Percentiles rank a stretch among this genome's conserved stretches.
These are phyloP conservation scores for Exutisphaerella laricina DNA, from an alignment of 2,329 filamentous ascomycete species.

Conservation along the genomic window DNA sequence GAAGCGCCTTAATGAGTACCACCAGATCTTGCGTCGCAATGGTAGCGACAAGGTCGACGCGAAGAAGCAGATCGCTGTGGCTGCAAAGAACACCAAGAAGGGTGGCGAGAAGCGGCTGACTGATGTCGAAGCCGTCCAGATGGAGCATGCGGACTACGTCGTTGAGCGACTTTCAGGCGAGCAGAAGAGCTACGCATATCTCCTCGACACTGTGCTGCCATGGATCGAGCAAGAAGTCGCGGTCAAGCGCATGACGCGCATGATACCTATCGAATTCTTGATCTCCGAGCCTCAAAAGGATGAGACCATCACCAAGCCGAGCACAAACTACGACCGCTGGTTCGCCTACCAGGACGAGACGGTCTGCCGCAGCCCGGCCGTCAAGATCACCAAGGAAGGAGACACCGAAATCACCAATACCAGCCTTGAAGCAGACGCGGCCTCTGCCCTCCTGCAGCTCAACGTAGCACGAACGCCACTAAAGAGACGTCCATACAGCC, in stretches of 20 bases:
- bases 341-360: slow-evolving; percentile 6
- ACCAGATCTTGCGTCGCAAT: slow-evolving; percentile 19
- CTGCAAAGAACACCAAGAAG: slow-evolving; percentile 16
- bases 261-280: slow-evolving; percentile 32
- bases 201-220: slow-evolving; percentile 21
- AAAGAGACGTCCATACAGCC: too few species aligned
- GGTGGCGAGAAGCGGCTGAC: slow-evolving; percentile 7
- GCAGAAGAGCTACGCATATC: slow-evolving; percentile 18
- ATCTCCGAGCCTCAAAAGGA: slow-evolving; percentile 17
- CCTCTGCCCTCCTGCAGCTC: too few species aligned
- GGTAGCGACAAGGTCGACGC: slow-evolving; percentile 16
- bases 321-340: slow-evolving; percentile 26
- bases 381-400: too few species aligned
- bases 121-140: slow-evolving; percentile 17
- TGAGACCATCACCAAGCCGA: slow-evolving; percentile 21
- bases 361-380: background rate
- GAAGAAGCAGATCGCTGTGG: slow-evolving; percentile 10
- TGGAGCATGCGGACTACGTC: slow-evolving; percentile 23
- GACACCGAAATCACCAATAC: background rate
- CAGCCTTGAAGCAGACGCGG: too few species aligned
- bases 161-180: slow-evolving; percentile 15
- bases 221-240: slow-evolving; percentile 22
- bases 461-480: too few species aligned
- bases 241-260: slow-evolving; percentile 16
- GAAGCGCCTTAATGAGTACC: slow-evolving; percentile 22